These are phyloP conservation scores for Garcia nutans DNA, from an alignment of 345 rosid genomes.

Conservation along the genomic window DNA sequence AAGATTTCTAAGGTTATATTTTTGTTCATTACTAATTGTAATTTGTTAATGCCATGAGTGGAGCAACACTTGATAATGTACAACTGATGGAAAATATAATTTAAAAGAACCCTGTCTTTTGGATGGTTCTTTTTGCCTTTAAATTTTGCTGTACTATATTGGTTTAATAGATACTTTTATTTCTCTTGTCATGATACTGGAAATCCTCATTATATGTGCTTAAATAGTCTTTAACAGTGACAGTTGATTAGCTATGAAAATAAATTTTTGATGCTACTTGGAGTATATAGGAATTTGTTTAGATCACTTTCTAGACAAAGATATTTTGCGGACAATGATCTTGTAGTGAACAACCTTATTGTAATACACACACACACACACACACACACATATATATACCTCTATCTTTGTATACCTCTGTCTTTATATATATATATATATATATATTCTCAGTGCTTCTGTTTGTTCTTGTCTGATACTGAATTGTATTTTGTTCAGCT, in stretches of 20 bases:
- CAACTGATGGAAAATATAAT: neutral
- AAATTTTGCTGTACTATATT: neutral
- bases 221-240: neutral
- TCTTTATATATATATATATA: neutral
- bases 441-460: neutral
- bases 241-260: neutral
- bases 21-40: constrained; percentile 13
- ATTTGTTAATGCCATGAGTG: neutral
- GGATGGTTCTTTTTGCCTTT: constrained; percentile 12
- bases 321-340: neutral
- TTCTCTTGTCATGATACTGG: neutral
- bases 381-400: too few species aligned
- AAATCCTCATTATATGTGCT: neutral
- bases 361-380: too few species aligned
- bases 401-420: too few species aligned
- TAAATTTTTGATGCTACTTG: neutral
- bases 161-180: neutral
- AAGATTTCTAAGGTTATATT: constrained; percentile 5
- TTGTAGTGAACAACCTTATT: neutral
- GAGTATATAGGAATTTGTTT: neutral
- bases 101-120: constrained; percentile 1
- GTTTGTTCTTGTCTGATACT: neutral
- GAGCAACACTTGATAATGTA: constrained; percentile 4
- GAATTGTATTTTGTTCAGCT: neutral
- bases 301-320: neutral